Conservation (phyloP, 2,329 filamentous ascomycete species). For the Fusarium musae region DNA sequence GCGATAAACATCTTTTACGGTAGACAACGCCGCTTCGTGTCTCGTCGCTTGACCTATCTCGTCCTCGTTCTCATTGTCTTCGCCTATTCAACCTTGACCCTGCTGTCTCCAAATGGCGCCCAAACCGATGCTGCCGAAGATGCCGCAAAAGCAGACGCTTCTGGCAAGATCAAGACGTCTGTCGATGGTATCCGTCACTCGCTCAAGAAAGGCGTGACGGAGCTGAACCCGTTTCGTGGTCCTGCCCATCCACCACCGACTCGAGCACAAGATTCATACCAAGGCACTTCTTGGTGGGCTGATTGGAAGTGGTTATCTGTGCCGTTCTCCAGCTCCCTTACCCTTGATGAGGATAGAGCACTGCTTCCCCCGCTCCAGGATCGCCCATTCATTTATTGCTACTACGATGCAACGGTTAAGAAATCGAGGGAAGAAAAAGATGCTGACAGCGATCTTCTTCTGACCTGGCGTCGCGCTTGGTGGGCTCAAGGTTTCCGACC, state of each 20-base stretch:
- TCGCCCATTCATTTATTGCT: conserved; percentile 86
- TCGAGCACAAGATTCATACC: conserved; percentile 81
- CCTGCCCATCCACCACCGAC: conserved; percentile 77
- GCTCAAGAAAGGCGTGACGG: conserved; percentile 57
- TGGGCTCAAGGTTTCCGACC: conserved; percentile 94
- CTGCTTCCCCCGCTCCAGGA: conserved; percentile 80
- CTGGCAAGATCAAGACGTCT: conserved; percentile 61
- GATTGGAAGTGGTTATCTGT: conserved; percentile 88
- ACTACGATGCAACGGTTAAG: conserved; percentile 77
- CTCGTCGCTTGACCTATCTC: conserved; percentile 64
- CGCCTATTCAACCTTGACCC: conserved; percentile 65
- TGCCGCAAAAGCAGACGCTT: neutral
- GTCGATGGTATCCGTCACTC: conserved; percentile 57
- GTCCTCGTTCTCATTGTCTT: conserved; percentile 63
- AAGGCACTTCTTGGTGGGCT: conserved; percentile 84
- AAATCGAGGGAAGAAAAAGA: conserved; percentile 73
- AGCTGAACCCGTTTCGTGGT: conserved; percentile 73
- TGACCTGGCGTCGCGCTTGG: conserved; percentile 93
- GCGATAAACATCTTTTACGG: conserved; percentile 54
- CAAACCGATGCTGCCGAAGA: neutral
- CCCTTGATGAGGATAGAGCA: conserved; percentile 82
- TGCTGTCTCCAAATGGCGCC: conserved; percentile 51
- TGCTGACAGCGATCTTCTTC: conserved; percentile 80
- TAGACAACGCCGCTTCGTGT: conserved; percentile 60
- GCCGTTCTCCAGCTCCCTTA: conserved; percentile 85